A percentile compares a stretch with the other conserved stretches of the same genome.
phyloP scores from a whole-genome alignment of 75 land plant genomes.

The Picea sitchensis region DNA sequence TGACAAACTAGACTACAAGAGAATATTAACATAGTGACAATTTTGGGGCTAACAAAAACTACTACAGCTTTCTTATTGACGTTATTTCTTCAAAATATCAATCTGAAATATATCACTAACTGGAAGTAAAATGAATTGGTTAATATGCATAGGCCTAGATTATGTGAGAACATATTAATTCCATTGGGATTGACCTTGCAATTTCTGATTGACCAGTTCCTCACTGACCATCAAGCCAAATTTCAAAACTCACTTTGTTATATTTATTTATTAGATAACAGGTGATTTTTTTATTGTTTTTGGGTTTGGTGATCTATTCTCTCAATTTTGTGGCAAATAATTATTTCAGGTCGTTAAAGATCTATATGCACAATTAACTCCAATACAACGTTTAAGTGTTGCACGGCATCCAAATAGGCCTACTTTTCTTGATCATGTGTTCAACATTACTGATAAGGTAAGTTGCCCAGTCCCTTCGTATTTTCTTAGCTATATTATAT shows the following conservation, averaged over 20 bases:
- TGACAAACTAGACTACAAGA: neutral
- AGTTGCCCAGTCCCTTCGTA: neutral
- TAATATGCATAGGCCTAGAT: neutral
- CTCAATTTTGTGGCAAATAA: neutral
- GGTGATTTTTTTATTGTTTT: neutral
- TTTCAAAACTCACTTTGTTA: neutral
- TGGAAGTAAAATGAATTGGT: neutral
- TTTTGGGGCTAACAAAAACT: too few relatives aligned
- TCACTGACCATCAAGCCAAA: neutral
- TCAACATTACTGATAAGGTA: slow-evolving; percentile 93
- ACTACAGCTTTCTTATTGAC: slow-evolving; percentile 4
- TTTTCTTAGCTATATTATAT: neutral
- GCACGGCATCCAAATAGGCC: slow-evolving; percentile 98
- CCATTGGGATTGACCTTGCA: neutral
- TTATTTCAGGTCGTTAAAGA: slow-evolving; percentile 63
- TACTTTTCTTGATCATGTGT: slow-evolving; percentile 85
- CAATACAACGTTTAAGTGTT: slow-evolving; percentile 77
- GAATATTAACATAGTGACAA: too few relatives aligned
- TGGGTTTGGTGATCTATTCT: neutral
- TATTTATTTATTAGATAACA: neutral
- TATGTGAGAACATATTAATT: neutral
- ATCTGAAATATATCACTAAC: neutral
- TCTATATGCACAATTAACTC: slow-evolving; percentile 66
- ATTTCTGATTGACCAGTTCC: neutral
- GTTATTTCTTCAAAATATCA: neutral